These are phyloP conservation scores for Zancudomyces culisetae DNA, from an alignment of 371 early-diverging fungal species.

Conservation along the genomic window DNA sequence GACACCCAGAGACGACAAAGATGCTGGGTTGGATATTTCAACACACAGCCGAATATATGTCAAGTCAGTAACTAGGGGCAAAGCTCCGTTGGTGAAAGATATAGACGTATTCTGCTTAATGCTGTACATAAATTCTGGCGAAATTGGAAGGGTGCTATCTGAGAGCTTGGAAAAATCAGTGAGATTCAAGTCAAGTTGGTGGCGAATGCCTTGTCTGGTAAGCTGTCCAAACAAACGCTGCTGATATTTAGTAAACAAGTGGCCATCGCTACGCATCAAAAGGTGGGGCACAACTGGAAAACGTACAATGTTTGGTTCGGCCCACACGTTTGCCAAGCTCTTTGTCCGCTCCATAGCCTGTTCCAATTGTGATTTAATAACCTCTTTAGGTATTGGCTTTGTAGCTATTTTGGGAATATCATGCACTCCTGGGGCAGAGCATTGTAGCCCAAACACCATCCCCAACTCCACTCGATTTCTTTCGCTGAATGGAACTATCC, in stretches of 20 bases:
- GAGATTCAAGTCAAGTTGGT: neutral
- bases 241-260: neutral
- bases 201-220: neutral
- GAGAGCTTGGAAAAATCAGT: neutral
- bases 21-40: neutral
- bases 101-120: constrained; percentile 3
- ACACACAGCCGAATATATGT: constrained; percentile 2
- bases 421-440: neutral
- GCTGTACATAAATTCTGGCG: neutral
- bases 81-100: constrained; percentile 16
- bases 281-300: neutral
- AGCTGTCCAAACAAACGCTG: neutral
- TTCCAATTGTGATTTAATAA: neutral
- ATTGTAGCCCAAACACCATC: neutral
- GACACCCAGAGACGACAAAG: constrained; percentile 1
- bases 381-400: neutral
- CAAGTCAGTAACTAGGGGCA: constrained; percentile 14
- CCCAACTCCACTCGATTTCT: neutral
- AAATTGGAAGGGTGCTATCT: constrained; percentile 2
- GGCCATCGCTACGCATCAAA: neutral
- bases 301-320: neutral
- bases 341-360: neutral
- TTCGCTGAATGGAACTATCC: neutral
- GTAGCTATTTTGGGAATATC: neutral
- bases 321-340: neutral